These are phyloP conservation scores for Eragrostis nindensis DNA, from an alignment of 176 grass and related monocot species.

Conservation along the genomic window DNA sequence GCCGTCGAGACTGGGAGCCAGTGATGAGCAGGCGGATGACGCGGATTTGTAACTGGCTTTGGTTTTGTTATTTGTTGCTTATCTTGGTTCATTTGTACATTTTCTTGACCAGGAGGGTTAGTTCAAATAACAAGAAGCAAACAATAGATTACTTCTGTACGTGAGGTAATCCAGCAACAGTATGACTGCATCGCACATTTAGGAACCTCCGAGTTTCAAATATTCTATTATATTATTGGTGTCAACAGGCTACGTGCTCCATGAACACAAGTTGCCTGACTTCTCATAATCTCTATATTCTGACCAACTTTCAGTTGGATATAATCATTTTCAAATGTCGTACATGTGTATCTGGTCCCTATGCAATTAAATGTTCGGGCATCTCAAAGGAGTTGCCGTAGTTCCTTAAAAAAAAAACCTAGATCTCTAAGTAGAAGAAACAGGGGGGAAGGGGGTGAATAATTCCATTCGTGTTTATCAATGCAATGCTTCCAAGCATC, in stretches of 20 bases:
- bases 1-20: conserved; percentile 45
- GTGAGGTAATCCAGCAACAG: background rate
- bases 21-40: background rate
- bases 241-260: background rate
- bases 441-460: too few relatives aligned
- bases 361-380: too few relatives aligned
- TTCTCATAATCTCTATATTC: background rate
- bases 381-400: too few relatives aligned
- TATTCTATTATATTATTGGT: background rate
- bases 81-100: background rate
- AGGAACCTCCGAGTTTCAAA: background rate
- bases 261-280: background rate
- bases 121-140: background rate
- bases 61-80: background rate
- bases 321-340: too few relatives aligned
- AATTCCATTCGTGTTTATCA: background rate
- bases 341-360: too few relatives aligned
- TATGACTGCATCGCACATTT: background rate
- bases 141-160: background rate
- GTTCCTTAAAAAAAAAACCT: too few relatives aligned
- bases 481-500: background rate
- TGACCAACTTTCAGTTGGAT: too few relatives aligned
- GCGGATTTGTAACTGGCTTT: background rate
- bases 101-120: background rate
- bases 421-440: background rate